Base-by-base conservation (phyloP, 75 land plant species). In the Cupressus sempervirens region DNA sequence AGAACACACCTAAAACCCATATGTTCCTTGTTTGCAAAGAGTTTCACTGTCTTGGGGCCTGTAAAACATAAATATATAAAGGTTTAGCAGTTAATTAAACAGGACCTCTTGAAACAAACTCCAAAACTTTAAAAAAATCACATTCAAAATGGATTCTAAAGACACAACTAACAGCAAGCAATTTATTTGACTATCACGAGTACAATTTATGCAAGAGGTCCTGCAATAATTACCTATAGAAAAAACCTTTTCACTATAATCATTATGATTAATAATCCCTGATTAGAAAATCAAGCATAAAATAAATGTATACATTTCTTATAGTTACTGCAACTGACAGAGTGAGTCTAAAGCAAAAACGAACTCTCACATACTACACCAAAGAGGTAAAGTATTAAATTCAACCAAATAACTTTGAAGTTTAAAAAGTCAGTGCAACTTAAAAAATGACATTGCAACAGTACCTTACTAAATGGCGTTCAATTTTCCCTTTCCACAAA, bases 21-120 rank as follows among this genome's bases (percentile, higher is more conserved):
- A 75, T 93, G 89, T 86, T 94, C 95, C 85, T 91, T 93, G 86
- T 97, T 97, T 82, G 93, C 89, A 87, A 89, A 97, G 56, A 97
- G 92, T 82, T 95, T 97, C 2, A 97, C 93, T 38, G 92, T 91
- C 89, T 90, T 95, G 0, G 99, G 99, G 84, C 99, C 99, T 97
- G 89, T 53, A 83, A 62, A 62, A 86, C n/a, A 77, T 30, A 36
- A 68, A 18, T 23, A n/a, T 7, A 23, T 29, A 73, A 34, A 54
- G 36, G 23, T 43, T 79, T 10, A 79, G 81, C 4, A 26, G 26
- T 79, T 43, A 43, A 10, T 11, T 26, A 45, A 76, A 18, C 81
- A 18, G 3, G n/a, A 79, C 45, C 15, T 45, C 45, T 45, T 40
- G 8, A n/a, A 18, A 43, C 7, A 7, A 79, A 26, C 12, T 45